These are phyloP conservation scores for Dryas drummondii DNA, from an alignment of 306 rosid species.

Conservation along the genomic window DNA sequence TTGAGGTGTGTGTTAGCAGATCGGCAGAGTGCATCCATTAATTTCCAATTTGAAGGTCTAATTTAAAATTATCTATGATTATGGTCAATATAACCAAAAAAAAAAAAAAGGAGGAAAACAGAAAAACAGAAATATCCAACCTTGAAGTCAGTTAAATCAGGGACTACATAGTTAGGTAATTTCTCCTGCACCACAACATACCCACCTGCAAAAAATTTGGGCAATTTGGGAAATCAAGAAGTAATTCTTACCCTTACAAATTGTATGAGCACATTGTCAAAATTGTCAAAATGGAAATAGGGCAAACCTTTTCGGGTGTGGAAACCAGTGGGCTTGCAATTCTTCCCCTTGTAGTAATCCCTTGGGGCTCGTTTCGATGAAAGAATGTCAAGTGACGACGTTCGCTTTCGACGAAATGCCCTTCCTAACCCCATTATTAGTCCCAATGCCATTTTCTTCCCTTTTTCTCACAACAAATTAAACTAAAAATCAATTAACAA, in stretches of 20 bases:
- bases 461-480: not conserved
- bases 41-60: not conserved
- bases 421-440: conserved; percentile 39
- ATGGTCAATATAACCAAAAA: not conserved
- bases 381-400: conserved; percentile 55
- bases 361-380: conserved; percentile 79
- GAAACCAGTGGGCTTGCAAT: conserved; percentile 89
- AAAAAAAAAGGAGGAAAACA: not conserved
- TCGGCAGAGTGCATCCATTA: not conserved
- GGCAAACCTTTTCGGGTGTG: conserved; percentile 73
- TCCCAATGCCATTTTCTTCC: conserved; percentile 35
- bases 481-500: not conserved
- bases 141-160: conserved; percentile 43
- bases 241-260: not conserved
- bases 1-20: no score
- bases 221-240: not conserved
- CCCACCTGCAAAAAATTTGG: conserved; percentile 27
- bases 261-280: not conserved
- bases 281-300: not conserved
- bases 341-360: conserved; percentile 78
- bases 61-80: not conserved
- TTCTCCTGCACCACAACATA: conserved; percentile 38
- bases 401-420: conserved; percentile 37
- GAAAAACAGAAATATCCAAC: conserved; percentile 2
- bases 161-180: conserved; percentile 40